phyloP scores from a whole-genome alignment of 2,329 filamentous ascomycete genomes.

The Exophiala viscosa region DNA sequence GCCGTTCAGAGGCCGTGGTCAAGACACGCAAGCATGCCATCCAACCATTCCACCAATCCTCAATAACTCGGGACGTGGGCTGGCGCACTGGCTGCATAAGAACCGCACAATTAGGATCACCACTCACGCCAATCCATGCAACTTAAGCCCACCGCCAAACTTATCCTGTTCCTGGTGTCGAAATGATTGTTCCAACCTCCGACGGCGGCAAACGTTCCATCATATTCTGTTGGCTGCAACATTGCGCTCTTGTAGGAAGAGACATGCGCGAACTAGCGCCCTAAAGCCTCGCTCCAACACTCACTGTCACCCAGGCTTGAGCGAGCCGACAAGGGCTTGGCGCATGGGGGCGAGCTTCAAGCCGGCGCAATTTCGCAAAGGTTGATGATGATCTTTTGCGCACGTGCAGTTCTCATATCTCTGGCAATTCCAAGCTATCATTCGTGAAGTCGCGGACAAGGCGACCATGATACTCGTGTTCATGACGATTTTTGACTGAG shows the following conservation, averaged over 20 bases:
- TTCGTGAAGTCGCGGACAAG: constrained; percentile 5
- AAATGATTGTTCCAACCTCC: background rate
- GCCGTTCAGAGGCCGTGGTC: constrained; percentile 20
- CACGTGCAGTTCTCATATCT: constrained; percentile 6
- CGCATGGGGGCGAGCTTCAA: constrained; percentile 7
- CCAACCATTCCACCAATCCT: constrained; percentile 20
- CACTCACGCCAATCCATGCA: constrained; percentile 8
- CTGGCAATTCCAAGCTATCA: constrained; percentile 1
- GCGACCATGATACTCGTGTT: background rate
- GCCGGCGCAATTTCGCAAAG: constrained; percentile 15
- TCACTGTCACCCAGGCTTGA: background rate
- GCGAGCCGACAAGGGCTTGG: background rate
- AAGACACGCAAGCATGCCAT: constrained; percentile 18
- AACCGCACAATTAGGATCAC: constrained; percentile 6
- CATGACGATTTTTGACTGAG: constrained; percentile 3
- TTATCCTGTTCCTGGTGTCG: background rate
- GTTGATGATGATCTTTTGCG: constrained; percentile 6
- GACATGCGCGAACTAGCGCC: background rate
- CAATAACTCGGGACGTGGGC: constrained; percentile 13
- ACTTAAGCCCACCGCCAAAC: background rate
- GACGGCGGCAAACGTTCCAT: background rate
- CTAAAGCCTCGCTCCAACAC: background rate
- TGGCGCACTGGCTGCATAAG: constrained; percentile 22
- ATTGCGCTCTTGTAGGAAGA: background rate
- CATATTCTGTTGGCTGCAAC: background rate